A percentile compares a stretch with the other conserved stretches of the same genome.
Conservation (phyloP, 495 filamentous ascomycete species). For the Podospora australis region DNA sequence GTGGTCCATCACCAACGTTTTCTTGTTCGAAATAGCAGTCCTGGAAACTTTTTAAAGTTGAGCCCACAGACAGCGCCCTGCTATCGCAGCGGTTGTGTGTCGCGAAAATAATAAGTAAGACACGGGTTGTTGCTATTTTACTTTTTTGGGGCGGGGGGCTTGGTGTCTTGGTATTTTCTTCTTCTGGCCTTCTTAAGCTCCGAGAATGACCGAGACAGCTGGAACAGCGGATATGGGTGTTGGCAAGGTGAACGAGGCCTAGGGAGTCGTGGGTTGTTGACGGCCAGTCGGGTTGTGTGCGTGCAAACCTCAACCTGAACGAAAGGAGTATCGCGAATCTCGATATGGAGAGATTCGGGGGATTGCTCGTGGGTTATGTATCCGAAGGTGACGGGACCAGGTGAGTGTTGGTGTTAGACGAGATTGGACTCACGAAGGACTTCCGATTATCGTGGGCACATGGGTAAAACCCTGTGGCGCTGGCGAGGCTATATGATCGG, state of each 20-base stretch:
- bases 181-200: conserved; percentile 7
- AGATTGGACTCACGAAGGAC: conserved; percentile 5
- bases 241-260: no score
- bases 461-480: conserved; percentile 13
- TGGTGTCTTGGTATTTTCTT: conserved; percentile 6
- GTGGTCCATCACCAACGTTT: no score
- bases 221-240: background rate
- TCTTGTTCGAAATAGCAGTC: background rate
- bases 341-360: conserved; percentile 5
- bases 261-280: background rate
- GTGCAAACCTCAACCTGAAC: background rate
- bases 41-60: background rate
- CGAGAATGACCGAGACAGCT: conserved; percentile 19
- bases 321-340: no score
- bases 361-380: conserved; percentile 23
- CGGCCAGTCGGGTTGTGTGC: background rate
- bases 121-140: background rate
- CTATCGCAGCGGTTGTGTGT: conserved; percentile 1
- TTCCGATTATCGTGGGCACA: conserved; percentile 17
- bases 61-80: background rate
- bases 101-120: background rate
- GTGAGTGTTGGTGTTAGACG: conserved; percentile 3
- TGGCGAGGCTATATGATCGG: conserved; percentile 19
- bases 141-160: background rate
- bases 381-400: conserved; percentile 2